Conservation (phyloP, 2,329 filamentous ascomycete genomes). For the Hypoxylon sp. region DNA sequence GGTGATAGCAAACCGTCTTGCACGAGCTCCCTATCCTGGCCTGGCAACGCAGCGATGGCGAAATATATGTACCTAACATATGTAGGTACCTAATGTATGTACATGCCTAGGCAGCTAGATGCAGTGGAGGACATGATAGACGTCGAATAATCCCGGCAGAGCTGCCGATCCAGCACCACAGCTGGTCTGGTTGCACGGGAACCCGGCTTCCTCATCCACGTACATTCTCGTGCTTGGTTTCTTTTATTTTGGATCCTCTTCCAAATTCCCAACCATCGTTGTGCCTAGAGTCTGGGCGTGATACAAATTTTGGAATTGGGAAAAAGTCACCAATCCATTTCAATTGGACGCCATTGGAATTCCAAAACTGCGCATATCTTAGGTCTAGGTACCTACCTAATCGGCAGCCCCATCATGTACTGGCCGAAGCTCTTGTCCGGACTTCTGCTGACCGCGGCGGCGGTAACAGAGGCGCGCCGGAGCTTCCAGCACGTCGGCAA, state of each 20-base stretch:
- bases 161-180: slow-evolving; percentile 14
- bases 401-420: slow-evolving; percentile 44
- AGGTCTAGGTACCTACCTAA: no score
- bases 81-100: background rate
- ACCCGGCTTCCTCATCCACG: background rate
- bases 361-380: slow-evolving; percentile 10
- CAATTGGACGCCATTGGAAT: slow-evolving; percentile 11
- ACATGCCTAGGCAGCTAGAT: background rate
- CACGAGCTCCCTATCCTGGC: slow-evolving; percentile 24
- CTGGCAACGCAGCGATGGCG: slow-evolving; percentile 18
- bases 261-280: slow-evolving; percentile 12
- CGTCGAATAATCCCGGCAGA: slow-evolving; percentile 7
- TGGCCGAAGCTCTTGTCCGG: slow-evolving; percentile 44
- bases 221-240: slow-evolving; percentile 6
- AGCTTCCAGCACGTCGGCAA: slow-evolving; percentile 55
- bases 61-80: slow-evolving; percentile 8
- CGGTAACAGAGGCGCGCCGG: slow-evolving; percentile 45
- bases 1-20: slow-evolving; percentile 28
- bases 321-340: slow-evolving; percentile 11
- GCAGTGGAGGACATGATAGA: slow-evolving; percentile 1
- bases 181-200: background rate
- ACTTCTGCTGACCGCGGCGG: slow-evolving; percentile 47
- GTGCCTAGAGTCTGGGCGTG: slow-evolving; percentile 34
- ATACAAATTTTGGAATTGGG: slow-evolving; percentile 14
- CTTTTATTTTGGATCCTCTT: slow-evolving; percentile 30